phyloP scores from a whole-genome alignment of 2,329 filamentous ascomycete genomes.

The Botryosphaeria agaves region DNA sequence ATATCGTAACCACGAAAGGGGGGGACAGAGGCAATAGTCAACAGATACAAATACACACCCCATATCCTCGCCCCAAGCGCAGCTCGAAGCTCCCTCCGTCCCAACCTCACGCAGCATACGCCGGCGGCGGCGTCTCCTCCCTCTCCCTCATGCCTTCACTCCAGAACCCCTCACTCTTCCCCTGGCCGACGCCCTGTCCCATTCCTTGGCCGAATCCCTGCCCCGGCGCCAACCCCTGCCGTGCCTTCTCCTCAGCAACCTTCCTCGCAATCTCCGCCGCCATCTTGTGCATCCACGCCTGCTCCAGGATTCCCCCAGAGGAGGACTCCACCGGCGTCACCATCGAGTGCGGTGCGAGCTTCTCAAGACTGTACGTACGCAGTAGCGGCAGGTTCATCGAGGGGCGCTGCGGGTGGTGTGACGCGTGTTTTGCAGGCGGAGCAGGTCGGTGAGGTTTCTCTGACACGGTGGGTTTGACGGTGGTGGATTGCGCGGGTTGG shows the following conservation, averaged over 20 bases:
- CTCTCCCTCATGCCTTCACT: not conserved
- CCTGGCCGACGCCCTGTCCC: too few relatives aligned
- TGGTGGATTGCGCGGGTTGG: not conserved
- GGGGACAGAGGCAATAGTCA: too few relatives aligned
- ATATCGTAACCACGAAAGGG: too few relatives aligned
- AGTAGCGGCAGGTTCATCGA: conserved; percentile 6
- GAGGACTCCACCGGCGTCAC: conserved; percentile 1
- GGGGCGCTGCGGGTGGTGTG: conserved; percentile 2
- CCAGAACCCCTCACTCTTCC: not conserved
- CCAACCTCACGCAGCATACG: too few relatives aligned
- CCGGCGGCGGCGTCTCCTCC: conserved; percentile 1
- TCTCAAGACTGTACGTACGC: conserved; percentile 1
- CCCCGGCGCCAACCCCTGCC: conserved; percentile 6
- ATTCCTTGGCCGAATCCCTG: too few relatives aligned
- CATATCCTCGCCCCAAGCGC: too few relatives aligned
- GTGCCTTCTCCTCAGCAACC: conserved; percentile 68
- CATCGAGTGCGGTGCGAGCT: conserved; percentile 1
- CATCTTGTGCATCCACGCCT: conserved; percentile 86
- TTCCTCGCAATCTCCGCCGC: conserved; percentile 77
- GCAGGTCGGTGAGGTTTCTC: not conserved
- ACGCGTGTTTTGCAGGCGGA: not conserved
- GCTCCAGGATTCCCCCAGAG: conserved; percentile 45
- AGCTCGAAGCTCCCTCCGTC: too few relatives aligned
- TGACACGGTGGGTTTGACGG: not conserved
- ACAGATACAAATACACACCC: too few relatives aligned